Conservation (phyloP, 2,329 filamentous ascomycete species). For the Paecilomyces formosus region DNA sequence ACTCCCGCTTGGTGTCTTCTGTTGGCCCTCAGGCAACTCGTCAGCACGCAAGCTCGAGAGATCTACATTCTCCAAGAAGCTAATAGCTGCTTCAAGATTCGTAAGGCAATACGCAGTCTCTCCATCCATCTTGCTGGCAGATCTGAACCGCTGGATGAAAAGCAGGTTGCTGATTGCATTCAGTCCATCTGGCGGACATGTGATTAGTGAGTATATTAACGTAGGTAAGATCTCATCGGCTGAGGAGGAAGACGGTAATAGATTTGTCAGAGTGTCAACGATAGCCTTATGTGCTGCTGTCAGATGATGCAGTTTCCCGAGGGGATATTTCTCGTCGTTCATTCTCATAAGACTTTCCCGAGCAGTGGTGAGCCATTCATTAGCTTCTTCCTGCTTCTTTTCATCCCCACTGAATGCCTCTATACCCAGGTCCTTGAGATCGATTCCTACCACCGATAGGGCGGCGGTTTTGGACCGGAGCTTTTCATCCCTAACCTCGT, state of each 20-base stretch:
- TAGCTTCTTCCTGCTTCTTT: conserved; percentile 60
- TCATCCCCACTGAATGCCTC: conserved; percentile 58
- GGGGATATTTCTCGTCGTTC: conserved; percentile 77
- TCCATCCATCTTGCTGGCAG: conserved; percentile 77
- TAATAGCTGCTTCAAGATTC: conserved; percentile 89
- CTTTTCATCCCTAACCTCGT: conserved; percentile 92
- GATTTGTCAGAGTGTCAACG: conserved; percentile 69
- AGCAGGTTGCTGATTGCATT: conserved; percentile 90
- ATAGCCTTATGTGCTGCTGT: conserved; percentile 89
- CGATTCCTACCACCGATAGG: conserved; percentile 83
- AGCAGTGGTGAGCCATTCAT: conserved; percentile 64
- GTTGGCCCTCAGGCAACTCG: conserved; percentile 62
- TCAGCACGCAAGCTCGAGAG: conserved; percentile 79
- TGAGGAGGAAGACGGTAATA: conserved; percentile 68
- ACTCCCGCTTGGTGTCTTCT: conserved; percentile 43
- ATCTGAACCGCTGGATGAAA: conserved; percentile 88
- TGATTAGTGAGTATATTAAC: conserved; percentile 92
- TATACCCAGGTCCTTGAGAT: conserved; percentile 74
- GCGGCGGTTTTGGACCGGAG: conserved; percentile 90
- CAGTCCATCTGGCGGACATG: conserved; percentile 74
- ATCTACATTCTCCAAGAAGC: conserved; percentile 92
- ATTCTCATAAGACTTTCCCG: conserved; percentile 67
- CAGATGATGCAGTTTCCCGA: conserved; percentile 84
- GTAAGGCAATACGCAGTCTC: conserved; percentile 95
- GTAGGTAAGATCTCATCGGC: conserved; percentile 96